These are phyloP conservation scores for Trichomonas gallinae DNA, from an alignment of 208 protist genomes.

Conservation along the genomic window DNA sequence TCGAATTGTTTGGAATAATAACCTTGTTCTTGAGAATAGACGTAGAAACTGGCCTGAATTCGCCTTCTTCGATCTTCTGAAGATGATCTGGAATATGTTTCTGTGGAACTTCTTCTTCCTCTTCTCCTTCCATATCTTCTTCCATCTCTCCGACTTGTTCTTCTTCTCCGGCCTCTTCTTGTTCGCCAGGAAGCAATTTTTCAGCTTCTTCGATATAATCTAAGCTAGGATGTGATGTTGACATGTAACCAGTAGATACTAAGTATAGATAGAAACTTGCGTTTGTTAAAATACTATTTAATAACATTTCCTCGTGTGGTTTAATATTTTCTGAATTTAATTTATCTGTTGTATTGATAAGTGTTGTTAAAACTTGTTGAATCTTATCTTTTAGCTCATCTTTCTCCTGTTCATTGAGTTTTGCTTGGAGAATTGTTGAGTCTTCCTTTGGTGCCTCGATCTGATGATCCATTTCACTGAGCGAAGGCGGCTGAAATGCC, in stretches of 20 bases:
- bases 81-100: constrained; percentile 12
- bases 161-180: neutral
- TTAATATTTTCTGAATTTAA: neutral
- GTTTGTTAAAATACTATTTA: neutral
- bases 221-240: neutral
- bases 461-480: neutral
- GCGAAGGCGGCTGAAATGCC: neutral
- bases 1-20: neutral
- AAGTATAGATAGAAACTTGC: neutral
- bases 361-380: neutral
- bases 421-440: neutral
- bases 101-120: neutral
- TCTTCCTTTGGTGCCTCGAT: neutral
- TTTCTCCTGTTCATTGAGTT: neutral
- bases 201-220: neutral
- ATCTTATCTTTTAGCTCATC: neutral
- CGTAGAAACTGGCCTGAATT: neutral
- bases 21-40: neutral
- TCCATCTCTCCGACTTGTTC: neutral
- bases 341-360: neutral
- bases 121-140: neutral
- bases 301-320: neutral
- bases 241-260: neutral
- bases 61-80: neutral
- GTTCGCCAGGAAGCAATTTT: neutral